A percentile compares a stretch with the other conserved stretches of the same genome.
These are phyloP conservation scores for Fusarium mangiferae DNA, from an alignment of 2,329 filamentous ascomycete species.

Conservation along the genomic window DNA sequence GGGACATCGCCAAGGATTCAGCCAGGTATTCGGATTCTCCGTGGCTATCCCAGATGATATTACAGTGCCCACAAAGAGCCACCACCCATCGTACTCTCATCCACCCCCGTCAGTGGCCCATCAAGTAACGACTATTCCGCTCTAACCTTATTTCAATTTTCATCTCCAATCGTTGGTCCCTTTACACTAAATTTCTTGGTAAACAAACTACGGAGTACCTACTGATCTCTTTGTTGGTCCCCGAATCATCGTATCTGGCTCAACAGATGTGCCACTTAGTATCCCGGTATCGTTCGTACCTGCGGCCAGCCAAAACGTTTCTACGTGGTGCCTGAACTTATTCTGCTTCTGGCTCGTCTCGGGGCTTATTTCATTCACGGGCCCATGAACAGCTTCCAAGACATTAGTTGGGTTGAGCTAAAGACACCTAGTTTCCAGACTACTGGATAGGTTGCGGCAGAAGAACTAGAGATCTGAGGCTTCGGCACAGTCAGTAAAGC, in stretches of 20 bases:
- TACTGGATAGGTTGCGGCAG: not conserved
- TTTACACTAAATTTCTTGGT: not conserved
- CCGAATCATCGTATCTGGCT: not conserved
- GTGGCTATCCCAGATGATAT: not conserved
- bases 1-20: not conserved
- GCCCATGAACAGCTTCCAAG: not conserved
- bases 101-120: conserved; percentile 19
- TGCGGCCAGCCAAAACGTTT: not conserved
- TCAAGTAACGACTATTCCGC: not conserved
- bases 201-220: not conserved
- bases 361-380: not conserved
- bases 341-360: not conserved
- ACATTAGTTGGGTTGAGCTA: not conserved
- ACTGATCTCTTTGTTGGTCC: not conserved
- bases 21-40: conserved; percentile 15
- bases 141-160: conserved; percentile 21
- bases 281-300: not conserved
- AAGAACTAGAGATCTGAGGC: not conserved
- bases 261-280: not conserved
- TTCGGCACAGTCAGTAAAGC: conserved; percentile 9
- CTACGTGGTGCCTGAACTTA: not conserved
- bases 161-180: not conserved
- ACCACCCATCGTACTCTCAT: not conserved
- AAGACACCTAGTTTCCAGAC: not conserved
- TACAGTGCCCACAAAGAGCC: not conserved